phyloP scores from a whole-genome alignment of 306 rosid species.

The Sicyos baderoa region DNA sequence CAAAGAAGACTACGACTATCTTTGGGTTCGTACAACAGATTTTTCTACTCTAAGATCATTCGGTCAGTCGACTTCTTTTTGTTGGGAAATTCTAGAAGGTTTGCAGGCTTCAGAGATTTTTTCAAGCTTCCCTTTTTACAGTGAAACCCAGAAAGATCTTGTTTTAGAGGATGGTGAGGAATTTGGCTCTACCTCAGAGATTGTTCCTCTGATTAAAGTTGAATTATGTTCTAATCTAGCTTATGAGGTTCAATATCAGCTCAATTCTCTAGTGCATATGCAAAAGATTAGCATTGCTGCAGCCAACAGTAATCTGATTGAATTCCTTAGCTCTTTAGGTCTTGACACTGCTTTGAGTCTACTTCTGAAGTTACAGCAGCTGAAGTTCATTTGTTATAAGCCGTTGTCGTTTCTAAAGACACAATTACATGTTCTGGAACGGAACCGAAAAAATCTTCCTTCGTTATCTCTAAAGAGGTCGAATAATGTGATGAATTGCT shows the following conservation, averaged over 20 bases:
- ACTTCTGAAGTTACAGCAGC: slow-evolving; percentile 67
- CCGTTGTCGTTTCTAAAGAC: slow-evolving; percentile 48
- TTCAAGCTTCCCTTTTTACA: slow-evolving; percentile 46
- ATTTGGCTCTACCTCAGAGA: slow-evolving; percentile 35
- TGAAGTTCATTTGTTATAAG: slow-evolving; percentile 54
- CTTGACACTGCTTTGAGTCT: slow-evolving; percentile 41
- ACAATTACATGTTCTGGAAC: slow-evolving; percentile 37
- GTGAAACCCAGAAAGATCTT: slow-evolving; percentile 38
- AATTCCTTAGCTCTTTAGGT: slow-evolving; percentile 41
- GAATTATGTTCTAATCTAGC: slow-evolving; percentile 30
- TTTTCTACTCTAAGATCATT: slow-evolving; percentile 51
- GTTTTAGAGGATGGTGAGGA: slow-evolving; percentile 44
- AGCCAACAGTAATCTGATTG: slow-evolving; percentile 44
- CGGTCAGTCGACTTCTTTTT: slow-evolving; percentile 63
- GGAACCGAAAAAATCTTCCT: slow-evolving; percentile 24
- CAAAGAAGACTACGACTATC: slow-evolving; percentile 64
- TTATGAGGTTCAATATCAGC: slow-evolving; percentile 67
- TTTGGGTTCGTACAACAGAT: slow-evolving; percentile 78
- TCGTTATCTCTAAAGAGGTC: slow-evolving; percentile 35
- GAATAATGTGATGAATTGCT: slow-evolving; percentile 75
- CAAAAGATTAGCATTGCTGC: slow-evolving; percentile 69
- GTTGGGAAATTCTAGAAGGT: slow-evolving; percentile 61
- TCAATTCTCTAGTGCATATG: slow-evolving; percentile 77
- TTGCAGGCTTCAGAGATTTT: slow-evolving; percentile 38
- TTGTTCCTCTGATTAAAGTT: slow-evolving; percentile 61